Evolutionary conservation across 352 stramenopile genomes (phyloP).

Genomic region (Phytopythium helicoides): DNA sequence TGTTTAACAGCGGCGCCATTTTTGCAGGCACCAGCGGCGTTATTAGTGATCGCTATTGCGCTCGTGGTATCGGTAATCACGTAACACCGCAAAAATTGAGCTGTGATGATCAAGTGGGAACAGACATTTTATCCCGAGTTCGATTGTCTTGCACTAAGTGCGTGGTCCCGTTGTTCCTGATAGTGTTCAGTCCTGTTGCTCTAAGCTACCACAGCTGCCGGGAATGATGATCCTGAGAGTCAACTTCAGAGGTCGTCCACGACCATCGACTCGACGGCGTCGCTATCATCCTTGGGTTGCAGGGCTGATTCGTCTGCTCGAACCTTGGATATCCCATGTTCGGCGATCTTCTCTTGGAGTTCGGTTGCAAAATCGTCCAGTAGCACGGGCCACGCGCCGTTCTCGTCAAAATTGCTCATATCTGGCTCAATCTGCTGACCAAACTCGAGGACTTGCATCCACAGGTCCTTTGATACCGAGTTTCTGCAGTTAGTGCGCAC

Average conservation of each 20-base stretch:
- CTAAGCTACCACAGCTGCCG: neutral
- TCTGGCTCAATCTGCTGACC: constrained; percentile 62
- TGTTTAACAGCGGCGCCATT: no score
- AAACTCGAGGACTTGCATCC: constrained; percentile 86
- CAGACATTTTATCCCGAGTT: no score
- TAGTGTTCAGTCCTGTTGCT: no score
- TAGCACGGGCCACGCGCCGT: constrained; percentile 83
- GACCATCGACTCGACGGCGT: constrained; percentile 52
- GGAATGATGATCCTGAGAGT: no score
- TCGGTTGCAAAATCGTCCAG: constrained; percentile 82
- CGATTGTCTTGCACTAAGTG: no score
- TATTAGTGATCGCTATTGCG: neutral
- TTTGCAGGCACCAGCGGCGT: no score
- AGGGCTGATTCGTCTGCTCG: constrained; percentile 39
- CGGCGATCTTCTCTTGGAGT: constrained; percentile 53
- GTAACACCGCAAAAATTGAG: neutral
- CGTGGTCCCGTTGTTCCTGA: no score
- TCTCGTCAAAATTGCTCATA: constrained; percentile 86
- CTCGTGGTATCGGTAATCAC: no score
- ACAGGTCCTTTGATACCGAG: constrained; percentile 83
- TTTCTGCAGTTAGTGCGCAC: constrained; percentile 64
- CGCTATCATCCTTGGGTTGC: constrained; percentile 15
- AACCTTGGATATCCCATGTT: constrained; percentile 33
- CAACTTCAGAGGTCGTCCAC: constrained; percentile 43
- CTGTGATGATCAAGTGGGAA: no score